Conservation (phyloP, 2,329 filamentous ascomycete species). For the Fusarium sp. region DNA sequence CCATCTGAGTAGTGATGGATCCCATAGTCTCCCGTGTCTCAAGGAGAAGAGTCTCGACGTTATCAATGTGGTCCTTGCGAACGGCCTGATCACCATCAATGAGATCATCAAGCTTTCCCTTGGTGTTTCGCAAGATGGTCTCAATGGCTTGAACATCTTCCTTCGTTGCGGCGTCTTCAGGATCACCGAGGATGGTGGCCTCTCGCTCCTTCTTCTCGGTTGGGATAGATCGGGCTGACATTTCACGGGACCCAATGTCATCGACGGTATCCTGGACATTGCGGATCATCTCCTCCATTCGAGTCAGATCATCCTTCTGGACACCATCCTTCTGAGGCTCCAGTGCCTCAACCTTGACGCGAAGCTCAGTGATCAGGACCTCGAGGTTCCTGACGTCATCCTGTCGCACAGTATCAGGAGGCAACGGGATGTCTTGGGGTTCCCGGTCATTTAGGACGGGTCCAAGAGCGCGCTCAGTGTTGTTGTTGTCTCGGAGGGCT, state of each 20-base stretch:
- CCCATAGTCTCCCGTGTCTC: constrained; percentile 78
- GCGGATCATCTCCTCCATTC: constrained; percentile 61
- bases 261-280: constrained; percentile 59
- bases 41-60: constrained; percentile 70
- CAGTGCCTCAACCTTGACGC: constrained; percentile 76
- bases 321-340: constrained; percentile 48
- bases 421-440: constrained; percentile 43
- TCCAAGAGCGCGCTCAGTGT: constrained; percentile 58
- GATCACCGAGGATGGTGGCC: constrained; percentile 14
- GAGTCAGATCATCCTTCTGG: constrained; percentile 62
- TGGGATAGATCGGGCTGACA: constrained; percentile 29
- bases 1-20: constrained; percentile 70
- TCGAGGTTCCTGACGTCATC: constrained; percentile 88
- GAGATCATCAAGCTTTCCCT: constrained; percentile 81
- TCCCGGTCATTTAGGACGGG: constrained; percentile 36
- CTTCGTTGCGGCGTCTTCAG: constrained; percentile 56
- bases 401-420: constrained; percentile 64
- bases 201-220: constrained; percentile 33
- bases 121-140: constrained; percentile 87
- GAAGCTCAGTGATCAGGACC: constrained; percentile 79
- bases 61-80: constrained; percentile 69
- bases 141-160: constrained; percentile 93
- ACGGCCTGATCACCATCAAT: constrained; percentile 76
- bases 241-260: constrained; percentile 51
- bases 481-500: constrained; percentile 66